Conservation (phyloP, 768 basidiomycete species). For the Rhodotorula babjevae region DNA sequence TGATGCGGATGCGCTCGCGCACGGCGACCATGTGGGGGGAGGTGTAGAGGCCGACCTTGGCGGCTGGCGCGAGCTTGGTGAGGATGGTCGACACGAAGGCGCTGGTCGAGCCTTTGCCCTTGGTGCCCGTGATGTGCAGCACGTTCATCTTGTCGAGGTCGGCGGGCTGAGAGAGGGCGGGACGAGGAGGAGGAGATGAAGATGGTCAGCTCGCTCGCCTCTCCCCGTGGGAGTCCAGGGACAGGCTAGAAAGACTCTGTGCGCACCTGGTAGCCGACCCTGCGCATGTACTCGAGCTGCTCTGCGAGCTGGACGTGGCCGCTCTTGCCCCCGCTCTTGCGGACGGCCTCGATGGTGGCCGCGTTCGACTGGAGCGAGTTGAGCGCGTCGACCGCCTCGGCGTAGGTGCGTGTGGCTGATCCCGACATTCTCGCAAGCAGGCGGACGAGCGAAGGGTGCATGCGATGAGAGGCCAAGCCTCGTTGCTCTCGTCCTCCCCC, state of each 20-base stretch:
- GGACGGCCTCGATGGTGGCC: slow-evolving; percentile 76
- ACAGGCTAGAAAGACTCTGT: neutral
- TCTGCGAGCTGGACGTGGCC: slow-evolving; percentile 68
- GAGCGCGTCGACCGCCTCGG: slow-evolving; percentile 49
- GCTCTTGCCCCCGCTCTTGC: slow-evolving; percentile 64
- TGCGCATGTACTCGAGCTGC: slow-evolving; percentile 79
- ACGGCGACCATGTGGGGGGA: slow-evolving; percentile 95
- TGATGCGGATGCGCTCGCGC: slow-evolving; percentile 88
- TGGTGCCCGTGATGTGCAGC: slow-evolving; percentile 94
- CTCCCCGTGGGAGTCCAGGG: neutral
- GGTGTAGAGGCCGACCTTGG: slow-evolving; percentile 88
- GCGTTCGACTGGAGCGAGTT: slow-evolving; percentile 73
- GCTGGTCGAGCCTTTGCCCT: slow-evolving; percentile 95
- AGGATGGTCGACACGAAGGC: slow-evolving; percentile 86
- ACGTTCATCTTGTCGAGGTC: slow-evolving; percentile 85
- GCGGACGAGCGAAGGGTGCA: neutral
- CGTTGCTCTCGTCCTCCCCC: neutral
- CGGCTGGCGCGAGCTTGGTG: slow-evolving; percentile 64
- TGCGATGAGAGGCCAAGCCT: neutral
- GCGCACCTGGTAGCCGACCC: slow-evolving; percentile 80
- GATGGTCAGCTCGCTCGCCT: neutral
- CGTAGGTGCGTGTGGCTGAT: slow-evolving; percentile 3
- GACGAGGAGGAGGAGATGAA: neutral
- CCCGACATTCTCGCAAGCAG: neutral
- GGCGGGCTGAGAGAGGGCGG: slow-evolving; percentile 55